These are phyloP conservation scores for Phragmites australis DNA, from an alignment of 176 grass and related monocot genomes.

Conservation along the genomic window DNA sequence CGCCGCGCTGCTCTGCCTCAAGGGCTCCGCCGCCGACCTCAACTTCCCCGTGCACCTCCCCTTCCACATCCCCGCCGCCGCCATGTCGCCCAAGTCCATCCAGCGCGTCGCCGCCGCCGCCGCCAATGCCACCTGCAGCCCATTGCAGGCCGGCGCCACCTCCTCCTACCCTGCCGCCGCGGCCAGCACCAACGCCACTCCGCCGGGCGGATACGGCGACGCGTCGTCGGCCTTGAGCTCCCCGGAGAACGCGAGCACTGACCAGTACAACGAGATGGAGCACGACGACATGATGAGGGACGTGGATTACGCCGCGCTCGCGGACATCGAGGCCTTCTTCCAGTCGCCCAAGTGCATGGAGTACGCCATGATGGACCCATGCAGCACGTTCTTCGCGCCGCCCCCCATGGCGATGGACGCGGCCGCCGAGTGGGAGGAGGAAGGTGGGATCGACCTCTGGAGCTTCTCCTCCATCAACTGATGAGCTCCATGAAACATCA, in stretches of 20 bases:
- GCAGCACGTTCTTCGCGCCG: conserved; percentile 61
- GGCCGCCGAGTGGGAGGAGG: conserved; percentile 70
- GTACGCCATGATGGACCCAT: conserved; percentile 63
- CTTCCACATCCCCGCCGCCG: conserved; percentile 57
- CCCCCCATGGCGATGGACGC: conserved; percentile 39
- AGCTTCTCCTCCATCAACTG: conserved; percentile 71
- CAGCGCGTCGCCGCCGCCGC: conserved; percentile 72
- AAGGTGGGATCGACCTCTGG: conserved; percentile 82
- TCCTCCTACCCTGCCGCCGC: neutral
- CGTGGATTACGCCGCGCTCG: conserved; percentile 50
- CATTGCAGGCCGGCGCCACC: neutral
- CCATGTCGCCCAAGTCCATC: conserved; percentile 99
- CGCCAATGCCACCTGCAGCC: conserved; percentile 48
- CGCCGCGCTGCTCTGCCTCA: conserved; percentile 93
- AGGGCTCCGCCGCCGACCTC: conserved; percentile 82
- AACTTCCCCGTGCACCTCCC: conserved; percentile 82
- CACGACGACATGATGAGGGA: neutral
- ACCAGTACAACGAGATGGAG: conserved; percentile 23
- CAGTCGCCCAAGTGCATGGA: conserved; percentile 96
- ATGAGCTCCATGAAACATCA: conserved; percentile 18
- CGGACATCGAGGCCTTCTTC: conserved; percentile 82
- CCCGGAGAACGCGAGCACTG: conserved; percentile 35
- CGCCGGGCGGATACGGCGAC: conserved; percentile 26
- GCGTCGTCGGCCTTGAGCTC: conserved; percentile 31
- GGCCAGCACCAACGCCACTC: neutral